Base-by-base conservation (phyloP, 352 stramenopile genomes). In the Saprolegnia diclina region DNA sequence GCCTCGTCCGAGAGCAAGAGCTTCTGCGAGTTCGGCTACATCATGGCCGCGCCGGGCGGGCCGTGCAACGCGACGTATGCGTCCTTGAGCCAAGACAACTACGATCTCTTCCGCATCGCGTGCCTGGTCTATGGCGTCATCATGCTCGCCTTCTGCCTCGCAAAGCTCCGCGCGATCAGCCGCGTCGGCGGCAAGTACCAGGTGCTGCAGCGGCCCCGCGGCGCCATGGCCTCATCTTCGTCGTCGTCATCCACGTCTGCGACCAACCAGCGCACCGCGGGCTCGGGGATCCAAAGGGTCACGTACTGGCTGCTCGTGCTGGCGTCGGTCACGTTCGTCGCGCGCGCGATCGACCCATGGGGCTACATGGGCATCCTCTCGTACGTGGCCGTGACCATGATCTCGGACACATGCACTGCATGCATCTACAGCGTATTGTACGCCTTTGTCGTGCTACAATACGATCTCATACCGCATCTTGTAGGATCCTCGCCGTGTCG, bases 361-460 rank as follows among this genome's bases (percentile, higher is more conserved):
- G 24, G n/a, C 45, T 55, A 69, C 40, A 52, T 42, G 42, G 53
- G 53, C 29, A 69, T 69, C 26, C 50, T 61, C 37, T 29, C 42
- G 11, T 52, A 52, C 6, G 38, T 69, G 42, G 63, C 40, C 32
- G 38, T 21, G 14, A 52, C 26, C 5, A 21, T 69, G 2, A 69
- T 69, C 38, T 59, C 53, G 22, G 63, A 69, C 26, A 56, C 54
- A n/a, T 69, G 63, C 53, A 69, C 63, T 5, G 63, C 63, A 5
- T 69, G n/a, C 21, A 52, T 69, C 53, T 69, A 69, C 63, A 69
- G 63, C 40, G 53, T 69, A 10, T 45, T 69, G 63, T 69, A 69
- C 37, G 63, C 22, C 21, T 14, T 32, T 59, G 9, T 10, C 46
- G 19, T 14, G 11, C 35, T 35, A 35, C 5, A 2, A 35, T n/a